phyloP scores from a whole-genome alignment of 1,284 basidiomycete genomes.

The Papiliotrema nemorosa region DNA sequence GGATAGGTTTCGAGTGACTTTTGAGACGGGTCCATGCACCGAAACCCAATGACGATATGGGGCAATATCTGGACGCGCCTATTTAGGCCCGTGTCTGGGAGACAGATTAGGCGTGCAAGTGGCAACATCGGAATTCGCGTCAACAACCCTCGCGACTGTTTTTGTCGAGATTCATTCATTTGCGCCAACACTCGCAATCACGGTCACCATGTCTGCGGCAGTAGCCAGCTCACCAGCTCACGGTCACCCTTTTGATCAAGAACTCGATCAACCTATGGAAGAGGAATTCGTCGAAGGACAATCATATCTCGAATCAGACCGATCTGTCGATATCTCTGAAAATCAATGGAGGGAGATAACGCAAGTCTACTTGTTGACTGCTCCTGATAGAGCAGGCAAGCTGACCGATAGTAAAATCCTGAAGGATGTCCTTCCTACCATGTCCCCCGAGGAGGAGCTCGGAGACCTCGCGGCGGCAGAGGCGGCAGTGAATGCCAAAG shows the following conservation, averaged over 20 bases:
- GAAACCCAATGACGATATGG: neutral
- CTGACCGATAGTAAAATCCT: slow-evolving; percentile 15
- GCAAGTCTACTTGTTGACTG: slow-evolving; percentile 9
- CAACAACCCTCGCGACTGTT: slow-evolving; percentile 9
- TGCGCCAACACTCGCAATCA: neutral
- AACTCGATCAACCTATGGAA: too few species aligned
- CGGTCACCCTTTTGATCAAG: neutral
- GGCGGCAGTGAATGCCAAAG: slow-evolving; percentile 30
- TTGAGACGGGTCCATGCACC: too few species aligned
- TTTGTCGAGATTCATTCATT: slow-evolving; percentile 2
- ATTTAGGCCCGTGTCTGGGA: too few species aligned
- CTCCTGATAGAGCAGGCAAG: neutral
- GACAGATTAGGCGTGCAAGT: neutral
- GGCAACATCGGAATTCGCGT: neutral
- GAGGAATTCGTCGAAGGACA: neutral
- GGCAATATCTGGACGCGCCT: too few species aligned
- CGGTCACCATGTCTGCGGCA: slow-evolving; percentile 4
- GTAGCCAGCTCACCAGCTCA: neutral
- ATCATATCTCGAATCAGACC: slow-evolving; percentile 13
- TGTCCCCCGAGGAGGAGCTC: slow-evolving; percentile 34
- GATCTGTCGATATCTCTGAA: slow-evolving; percentile 17
- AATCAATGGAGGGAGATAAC: slow-evolving; percentile 24
- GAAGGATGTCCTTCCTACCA: slow-evolving; percentile 20
- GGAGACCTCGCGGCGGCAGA: slow-evolving; percentile 33
- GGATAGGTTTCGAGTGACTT: neutral